A percentile compares a stretch with the other conserved stretches of the same genome.
Conservation (phyloP, 208 protist species). For the Lotmaria passim region DNA sequence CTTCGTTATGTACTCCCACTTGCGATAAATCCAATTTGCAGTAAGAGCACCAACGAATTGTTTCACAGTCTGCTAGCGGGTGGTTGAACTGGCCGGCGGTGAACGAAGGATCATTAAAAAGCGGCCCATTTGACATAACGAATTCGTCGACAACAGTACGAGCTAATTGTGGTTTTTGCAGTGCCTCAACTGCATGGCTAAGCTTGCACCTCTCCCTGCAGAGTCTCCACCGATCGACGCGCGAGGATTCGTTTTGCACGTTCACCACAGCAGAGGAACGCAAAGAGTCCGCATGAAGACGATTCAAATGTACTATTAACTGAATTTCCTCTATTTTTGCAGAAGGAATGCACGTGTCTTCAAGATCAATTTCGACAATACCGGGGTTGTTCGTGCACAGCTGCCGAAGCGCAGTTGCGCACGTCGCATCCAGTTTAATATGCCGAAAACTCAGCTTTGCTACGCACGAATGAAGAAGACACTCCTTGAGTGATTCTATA, state of each 20-base stretch:
- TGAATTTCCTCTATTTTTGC: constrained; percentile 40
- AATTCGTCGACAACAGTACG: constrained; percentile 22
- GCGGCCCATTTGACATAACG: constrained; percentile 7
- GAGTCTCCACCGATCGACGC: constrained; percentile 18
- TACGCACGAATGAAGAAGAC: constrained; percentile 46
- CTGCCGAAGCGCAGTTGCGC: constrained; percentile 39
- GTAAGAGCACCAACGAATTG: constrained; percentile 27
- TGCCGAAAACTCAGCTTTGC: constrained; percentile 43
- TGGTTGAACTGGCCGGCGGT: constrained; percentile 6
- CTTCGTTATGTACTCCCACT: background rate
- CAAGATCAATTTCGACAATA: constrained; percentile 42
- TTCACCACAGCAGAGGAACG: constrained; percentile 1
- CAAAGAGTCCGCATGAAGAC: constrained; percentile 26
- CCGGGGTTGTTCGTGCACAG: constrained; percentile 41
- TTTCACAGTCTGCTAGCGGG: constrained; percentile 11
- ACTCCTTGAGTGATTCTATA: constrained; percentile 36
- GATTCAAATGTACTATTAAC: constrained; percentile 54
- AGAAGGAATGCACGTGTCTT: constrained; percentile 40
- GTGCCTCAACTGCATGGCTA: background rate
- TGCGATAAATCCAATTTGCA: background rate
- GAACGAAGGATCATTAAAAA: constrained; percentile 27
- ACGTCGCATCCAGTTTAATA: constrained; percentile 37
- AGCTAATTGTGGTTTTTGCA: background rate
- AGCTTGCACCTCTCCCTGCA: constrained; percentile 6
- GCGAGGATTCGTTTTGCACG: constrained; percentile 11